Evolutionary conservation across 305 asterid genomes (phyloP), one percentile per base, ranked within the genome.

Genomic region (Fraxinus nigra): DNA sequence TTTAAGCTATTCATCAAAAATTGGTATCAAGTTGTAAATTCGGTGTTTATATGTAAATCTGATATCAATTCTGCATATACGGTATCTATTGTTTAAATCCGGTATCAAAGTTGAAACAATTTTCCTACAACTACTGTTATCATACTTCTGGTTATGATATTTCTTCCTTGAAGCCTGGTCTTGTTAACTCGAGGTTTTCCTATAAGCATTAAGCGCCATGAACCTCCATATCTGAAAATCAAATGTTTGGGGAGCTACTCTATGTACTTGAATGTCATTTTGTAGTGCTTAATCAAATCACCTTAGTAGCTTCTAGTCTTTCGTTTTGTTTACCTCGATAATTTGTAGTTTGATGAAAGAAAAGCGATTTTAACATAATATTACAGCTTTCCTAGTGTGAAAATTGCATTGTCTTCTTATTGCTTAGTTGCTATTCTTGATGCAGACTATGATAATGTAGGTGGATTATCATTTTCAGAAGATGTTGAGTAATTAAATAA

Each of bases 91-190:
- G n/a, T n/a, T n/a, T n/a, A n/a, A n/a, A n/a, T n/a, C n/a, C n/a
- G n/a, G n/a, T n/a, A n/a, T n/a, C n/a, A n/a, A n/a, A n/a, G n/a
- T n/a, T n/a, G n/a, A n/a, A n/a, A n/a, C n/a, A n/a, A n/a, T n/a
- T n/a, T n/a, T n/a, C n/a, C n/a, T n/a, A 84, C 84, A 46, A 46
- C 54, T 11, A 43, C n/a, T 43, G 54, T 43, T 11, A 43, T 43
- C n/a, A 43, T 43, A 11, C 16, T 40, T 40, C 48, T 40, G 4
- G 48, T 40, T 7, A 51, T 54, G 65, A 16, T n/a, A 54, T n/a
- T 56, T 56, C 3, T 0, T 56, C 9, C 24, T 56, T n/a, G 67
- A 56, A 56, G 67, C 70, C 24, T 33, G 4, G 34, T 16, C 24
- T 69, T 30, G 30, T 70, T 38, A 37, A 43, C 26, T 40, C n/a